These are phyloP conservation scores for Lanzia echinophila DNA, from an alignment of 2,329 filamentous ascomycete genomes.

Conservation along the genomic window DNA sequence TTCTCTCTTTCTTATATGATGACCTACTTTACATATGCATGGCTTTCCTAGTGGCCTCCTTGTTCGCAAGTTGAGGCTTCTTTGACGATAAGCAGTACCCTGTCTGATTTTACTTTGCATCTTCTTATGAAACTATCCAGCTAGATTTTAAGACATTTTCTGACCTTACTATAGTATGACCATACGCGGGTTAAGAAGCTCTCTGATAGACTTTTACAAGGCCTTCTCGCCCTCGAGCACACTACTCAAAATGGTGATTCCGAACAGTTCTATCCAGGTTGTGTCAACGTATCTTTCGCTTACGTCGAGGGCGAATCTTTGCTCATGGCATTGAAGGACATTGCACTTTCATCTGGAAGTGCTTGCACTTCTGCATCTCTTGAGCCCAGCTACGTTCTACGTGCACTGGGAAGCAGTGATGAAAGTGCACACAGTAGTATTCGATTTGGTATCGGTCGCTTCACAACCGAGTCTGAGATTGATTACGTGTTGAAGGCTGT, in stretches of 20 bases:
- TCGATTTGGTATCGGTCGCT: slow-evolving; percentile 92
- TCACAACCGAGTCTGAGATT: slow-evolving; percentile 91
- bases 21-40: slow-evolving; percentile 81
- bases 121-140: slow-evolving; percentile 22
- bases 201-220: slow-evolving; percentile 76
- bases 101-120: slow-evolving; percentile 22
- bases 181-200: slow-evolving; percentile 74
- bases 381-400: slow-evolving; percentile 92
- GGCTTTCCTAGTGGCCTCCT: slow-evolving; percentile 71
- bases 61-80: slow-evolving; percentile 32
- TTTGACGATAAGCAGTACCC: slow-evolving; percentile 30
- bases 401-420: slow-evolving; percentile 90
- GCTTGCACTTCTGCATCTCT: slow-evolving; percentile 95
- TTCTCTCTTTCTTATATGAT: slow-evolving; percentile 49
- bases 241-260: slow-evolving; percentile 85
- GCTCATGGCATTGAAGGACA: slow-evolving; percentile 96
- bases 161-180: slow-evolving; percentile 64
- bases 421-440: slow-evolving; percentile 98
- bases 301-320: slow-evolving; percentile 98
- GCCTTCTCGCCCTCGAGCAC: slow-evolving; percentile 84
- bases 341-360: slow-evolving; percentile 91
- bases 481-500: slow-evolving; percentile 97
- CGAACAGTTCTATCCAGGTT: slow-evolving; percentile 83
- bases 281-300: slow-evolving; percentile 96
- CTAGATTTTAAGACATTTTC: slow-evolving; percentile 6